Evolutionary conservation across 768 basidiomycete genomes (phyloP), one percentile per base, ranked within the genome.

Genomic region (Scleroderma citrinum): DNA sequence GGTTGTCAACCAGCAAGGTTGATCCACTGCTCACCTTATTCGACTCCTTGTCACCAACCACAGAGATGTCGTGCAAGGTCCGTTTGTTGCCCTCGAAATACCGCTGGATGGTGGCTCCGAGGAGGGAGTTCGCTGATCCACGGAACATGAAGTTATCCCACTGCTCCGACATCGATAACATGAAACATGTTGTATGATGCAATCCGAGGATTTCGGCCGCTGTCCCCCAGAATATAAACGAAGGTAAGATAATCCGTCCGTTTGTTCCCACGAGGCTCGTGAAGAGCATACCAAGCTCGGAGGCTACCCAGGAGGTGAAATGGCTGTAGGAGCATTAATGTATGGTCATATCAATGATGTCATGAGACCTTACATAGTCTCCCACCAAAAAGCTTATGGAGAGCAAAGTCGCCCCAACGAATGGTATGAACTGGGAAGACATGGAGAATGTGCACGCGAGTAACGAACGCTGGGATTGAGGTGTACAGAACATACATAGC

Each of bases 61-160:
- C 62, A 1, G 69, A 65, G 13, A 70, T 71, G 55, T 87, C 82
- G 41, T 83, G 81, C 13, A 90, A 70, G 43, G 95, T 74, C 38
- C 76, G 69, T 57, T 81, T 81, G 54, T 74, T 76, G 19, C 71
- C 69, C 39, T 68, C 68, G 5, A 85, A 84, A 67, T 83, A 95
- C 23, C 82, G 71, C 58, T 97, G 94, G 1, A 95, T 62, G 5
- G 88, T 92, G 5, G 93, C 92, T 2, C 94, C 94, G 16, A 96
- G 72, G 12, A 96, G 37, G 0, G 89, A 92, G 62, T 97, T 94
- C 44, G 65, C 87, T 89, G 62, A 37, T 30, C 39, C 39, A 30
- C 6, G n/a, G 39, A n/a, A 45, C n/a, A 36, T 14, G 11, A 23
- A 14, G 35, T 39, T 13, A 41, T 19, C 40, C 29, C n/a, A n/a